Evolutionary conservation across 345 rosid species (phyloP), one percentile per base, ranked within the genome.

Genomic region (Schrenkiella parvula): DNA sequence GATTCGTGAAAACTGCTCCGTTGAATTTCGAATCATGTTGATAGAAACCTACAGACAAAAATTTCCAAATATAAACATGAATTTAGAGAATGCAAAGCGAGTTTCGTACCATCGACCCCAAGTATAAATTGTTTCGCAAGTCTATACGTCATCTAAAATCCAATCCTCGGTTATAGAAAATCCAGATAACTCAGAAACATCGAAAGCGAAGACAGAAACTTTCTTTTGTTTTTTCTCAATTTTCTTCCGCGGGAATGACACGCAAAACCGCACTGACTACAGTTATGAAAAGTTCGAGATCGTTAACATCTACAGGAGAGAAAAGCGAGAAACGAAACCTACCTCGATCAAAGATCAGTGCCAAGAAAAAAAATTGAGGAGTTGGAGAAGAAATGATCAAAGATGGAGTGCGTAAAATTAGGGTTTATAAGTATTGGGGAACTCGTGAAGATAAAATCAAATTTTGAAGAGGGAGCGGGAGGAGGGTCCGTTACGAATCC

Each of bases 401-500:
- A 29, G 22, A 0, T 51, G 4, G 44, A 60, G 74, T 42, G 50
- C 13, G 70, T 32, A 15, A 43, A 53, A 76, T 76, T 66, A 66
- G 76, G 80, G 80, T 41, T 71, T 71, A 65, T 61, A 76, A 78
- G 10, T 41, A 61, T 17, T 52, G 31, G 53, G 19, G 52, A 69
- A 52, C 71, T 23, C 21, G 56, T 6, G 56, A 56, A 23, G 17
- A 72, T 55, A 66, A 17, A 74, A 59, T 74, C 75, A 75, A 74
- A 74, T 38, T 77, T 76, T 62, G 70, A 69, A 80, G 22, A 70
- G 13, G 74, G 71, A 48, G 84, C 72, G 83, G 76, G 71, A 80
- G 71, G 68, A 50, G 29, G 70, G 59, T 69, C 74, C 79, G 79
- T 70, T 70, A 65, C 70, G 78, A 10, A 58, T 81, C 69, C 76